Base-by-base conservation (phyloP, 306 rosid genomes). In the Lathyrus sativus region DNA sequence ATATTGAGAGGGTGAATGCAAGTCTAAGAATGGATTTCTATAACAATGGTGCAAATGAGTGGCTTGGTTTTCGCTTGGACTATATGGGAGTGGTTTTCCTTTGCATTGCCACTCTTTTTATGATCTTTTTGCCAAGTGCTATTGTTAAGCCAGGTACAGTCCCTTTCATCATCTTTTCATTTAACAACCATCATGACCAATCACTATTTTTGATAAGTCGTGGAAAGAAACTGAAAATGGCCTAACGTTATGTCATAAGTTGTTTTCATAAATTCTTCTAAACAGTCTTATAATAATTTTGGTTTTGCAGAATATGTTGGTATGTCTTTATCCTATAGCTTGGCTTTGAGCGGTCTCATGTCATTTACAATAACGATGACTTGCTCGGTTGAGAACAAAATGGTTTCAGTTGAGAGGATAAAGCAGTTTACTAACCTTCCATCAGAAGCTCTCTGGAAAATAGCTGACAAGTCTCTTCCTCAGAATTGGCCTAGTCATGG, bases 331-430 rank as follows among this genome's bases (percentile, higher is more conserved):
- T 91, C 96, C 35, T 88, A 91, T 72, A 96, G 96, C 13, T 65
- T 91, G 65, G 77, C 97, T 48, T 82, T 91, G 35, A 91, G 91
- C 39, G 42, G 61, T 28, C 82, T 85, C 61, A 15, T 91, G 83
- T 82, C 91, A 58, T 70, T 79, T 68, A 80, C 91, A 62, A 54
- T 91, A 37, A 70, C 75, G 26, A 58, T 87, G 87, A 81, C 89
- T 62, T 88, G 97, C 49, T 51, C 63, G 31, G 81, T 88, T 5
- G 97, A 91, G 85, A 91, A 91, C 76, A 82, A 79, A 76, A 83
- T 91, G 97, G 97, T 91, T n/a, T 85, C 97, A 12, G 85, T 91
- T 43, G 97, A 91, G 78, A 82, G 97, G 70, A 76, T 91, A 65
- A 88, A 77, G 38, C 97, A 91, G 70, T 91, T 88, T 35, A 83